Percentiles rank a stretch among this genome's conserved stretches.
phyloP scores from a whole-genome alignment of 805 yeast genomes.

The Hanseniaspora occidentalis region DNA sequence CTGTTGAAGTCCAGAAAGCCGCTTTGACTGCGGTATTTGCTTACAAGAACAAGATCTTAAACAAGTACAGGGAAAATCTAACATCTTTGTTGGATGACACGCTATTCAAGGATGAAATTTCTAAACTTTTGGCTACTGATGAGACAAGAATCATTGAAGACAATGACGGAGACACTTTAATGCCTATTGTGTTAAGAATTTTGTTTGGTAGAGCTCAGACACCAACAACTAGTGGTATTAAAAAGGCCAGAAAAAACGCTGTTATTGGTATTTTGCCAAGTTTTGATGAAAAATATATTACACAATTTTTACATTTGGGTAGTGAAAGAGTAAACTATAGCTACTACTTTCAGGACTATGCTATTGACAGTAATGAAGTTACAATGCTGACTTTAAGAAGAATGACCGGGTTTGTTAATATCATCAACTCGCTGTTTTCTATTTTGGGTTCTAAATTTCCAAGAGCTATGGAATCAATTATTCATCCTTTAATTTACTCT shows the following conservation, averaged over 20 bases:
- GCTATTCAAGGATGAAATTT: slow-evolving; percentile 73
- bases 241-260: slow-evolving; percentile 60
- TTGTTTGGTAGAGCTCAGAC: slow-evolving; percentile 80
- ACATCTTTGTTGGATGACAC: slow-evolving; percentile 70
- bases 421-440: slow-evolving; percentile 16
- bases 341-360: slow-evolving; percentile 22
- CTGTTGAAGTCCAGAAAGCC: slow-evolving; percentile 49
- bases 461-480: slow-evolving; percentile 34
- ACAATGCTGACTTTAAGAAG: slow-evolving; percentile 31
- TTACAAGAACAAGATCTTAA: slow-evolving; percentile 43
- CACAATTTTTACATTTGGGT: slow-evolving; percentile 50
- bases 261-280: slow-evolving; percentile 52
- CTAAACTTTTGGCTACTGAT: slow-evolving; percentile 40
- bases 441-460: slow-evolving; percentile 47
- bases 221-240: slow-evolving; percentile 51
- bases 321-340: slow-evolving; percentile 37
- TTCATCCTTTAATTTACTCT: slow-evolving; percentile 46
- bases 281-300: slow-evolving; percentile 38
- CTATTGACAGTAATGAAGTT: slow-evolving; percentile 15
- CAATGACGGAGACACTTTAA: slow-evolving; percentile 43
- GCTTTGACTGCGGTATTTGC: slow-evolving; percentile 62
- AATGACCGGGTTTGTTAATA: slow-evolving; percentile 51
- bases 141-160: slow-evolving; percentile 44
- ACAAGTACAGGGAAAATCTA: slow-evolving; percentile 62
- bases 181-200: slow-evolving; percentile 67